phyloP scores from a whole-genome alignment of 495 filamentous ascomycete genomes.

The Talaromyces trachyspermus region DNA sequence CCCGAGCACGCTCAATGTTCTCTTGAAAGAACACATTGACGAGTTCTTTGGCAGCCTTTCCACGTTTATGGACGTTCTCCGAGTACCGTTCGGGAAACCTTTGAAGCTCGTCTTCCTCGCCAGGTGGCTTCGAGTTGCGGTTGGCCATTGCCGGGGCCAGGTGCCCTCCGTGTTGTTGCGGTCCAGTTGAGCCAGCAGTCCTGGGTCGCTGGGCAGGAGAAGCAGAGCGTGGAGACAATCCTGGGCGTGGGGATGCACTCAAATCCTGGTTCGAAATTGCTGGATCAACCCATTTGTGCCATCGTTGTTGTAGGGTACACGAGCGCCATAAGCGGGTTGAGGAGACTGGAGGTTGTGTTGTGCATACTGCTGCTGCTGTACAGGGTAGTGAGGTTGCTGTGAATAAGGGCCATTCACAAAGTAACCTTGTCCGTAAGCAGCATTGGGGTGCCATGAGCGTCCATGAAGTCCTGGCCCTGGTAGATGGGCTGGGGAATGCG shows the following conservation, averaged over 20 bases:
- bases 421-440: slow-evolving; percentile 51
- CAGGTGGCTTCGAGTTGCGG: slow-evolving; percentile 33
- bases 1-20: slow-evolving; percentile 83
- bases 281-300: slow-evolving; percentile 77
- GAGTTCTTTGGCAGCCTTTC: slow-evolving; percentile 52
- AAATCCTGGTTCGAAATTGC: slow-evolving; percentile 98
- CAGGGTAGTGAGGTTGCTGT: slow-evolving; percentile 52
- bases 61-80: slow-evolving; percentile 70
- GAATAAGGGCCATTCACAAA: slow-evolving; percentile 53
- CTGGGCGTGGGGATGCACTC: slow-evolving; percentile 55
- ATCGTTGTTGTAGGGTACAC: slow-evolving; percentile 47
- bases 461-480: slow-evolving; percentile 49
- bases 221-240: slow-evolving; percentile 62
- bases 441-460: slow-evolving; percentile 36
- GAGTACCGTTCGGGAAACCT: slow-evolving; percentile 72
- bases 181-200: slow-evolving; percentile 52
- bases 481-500: slow-evolving; percentile 91
- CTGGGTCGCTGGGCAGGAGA: slow-evolving; percentile 69
- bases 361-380: slow-evolving; percentile 59
- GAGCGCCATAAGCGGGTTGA: slow-evolving; percentile 42
- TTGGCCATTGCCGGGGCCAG: slow-evolving; percentile 55
- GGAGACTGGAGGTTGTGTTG: slow-evolving; percentile 51
- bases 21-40: slow-evolving; percentile 92
- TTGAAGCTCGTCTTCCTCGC: slow-evolving; percentile 49
- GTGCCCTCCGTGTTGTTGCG: slow-evolving; percentile 56